Percentiles rank a stretch among this genome's conserved stretches.
Conservation (phyloP, 495 filamentous ascomycete genomes). For the Aspergillus ellipticus region DNA sequence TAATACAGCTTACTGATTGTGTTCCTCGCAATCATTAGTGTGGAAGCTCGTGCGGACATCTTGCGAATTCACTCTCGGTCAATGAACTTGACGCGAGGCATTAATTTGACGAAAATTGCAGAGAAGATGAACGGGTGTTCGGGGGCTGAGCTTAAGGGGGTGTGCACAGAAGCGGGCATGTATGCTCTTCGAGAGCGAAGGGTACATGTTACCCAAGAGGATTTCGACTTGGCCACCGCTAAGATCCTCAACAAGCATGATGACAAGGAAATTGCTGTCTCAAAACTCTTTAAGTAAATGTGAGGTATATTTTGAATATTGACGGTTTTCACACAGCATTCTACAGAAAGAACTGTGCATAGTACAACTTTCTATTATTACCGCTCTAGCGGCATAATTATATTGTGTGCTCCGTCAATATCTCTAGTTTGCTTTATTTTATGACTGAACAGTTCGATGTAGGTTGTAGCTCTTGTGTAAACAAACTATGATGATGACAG, state of each 20-base stretch:
- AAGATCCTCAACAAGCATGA: conserved; percentile 99
- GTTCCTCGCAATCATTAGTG: conserved; percentile 36
- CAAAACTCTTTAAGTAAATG: conserved; percentile 86
- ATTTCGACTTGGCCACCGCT: conserved; percentile 97
- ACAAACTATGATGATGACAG: no score
- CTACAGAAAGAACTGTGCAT: background rate
- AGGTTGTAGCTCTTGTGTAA: no score
- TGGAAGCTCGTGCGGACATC: conserved; percentile 97
- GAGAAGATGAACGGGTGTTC: conserved; percentile 99
- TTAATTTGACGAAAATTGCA: conserved; percentile 96
- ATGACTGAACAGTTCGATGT: no score
- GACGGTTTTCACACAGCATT: background rate
- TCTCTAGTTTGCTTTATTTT: no score
- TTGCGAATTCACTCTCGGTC: conserved; percentile 92
- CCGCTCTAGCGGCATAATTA: background rate
- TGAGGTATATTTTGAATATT: background rate
- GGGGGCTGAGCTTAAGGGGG: conserved; percentile 93
- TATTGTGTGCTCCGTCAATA: background rate
- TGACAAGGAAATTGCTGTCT: conserved; percentile 89
- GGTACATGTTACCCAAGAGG: conserved; percentile 98
- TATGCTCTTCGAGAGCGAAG: conserved; percentile 91
- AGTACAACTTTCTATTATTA: background rate
- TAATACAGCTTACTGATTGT: conserved; percentile 11
- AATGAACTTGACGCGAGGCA: conserved; percentile 98
- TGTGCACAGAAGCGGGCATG: conserved; percentile 97